Evolutionary conservation across 2,329 filamentous ascomycete species (phyloP), one percentile per base, ranked within the genome.

Genomic region (Aureobasidium leucospermi): DNA sequence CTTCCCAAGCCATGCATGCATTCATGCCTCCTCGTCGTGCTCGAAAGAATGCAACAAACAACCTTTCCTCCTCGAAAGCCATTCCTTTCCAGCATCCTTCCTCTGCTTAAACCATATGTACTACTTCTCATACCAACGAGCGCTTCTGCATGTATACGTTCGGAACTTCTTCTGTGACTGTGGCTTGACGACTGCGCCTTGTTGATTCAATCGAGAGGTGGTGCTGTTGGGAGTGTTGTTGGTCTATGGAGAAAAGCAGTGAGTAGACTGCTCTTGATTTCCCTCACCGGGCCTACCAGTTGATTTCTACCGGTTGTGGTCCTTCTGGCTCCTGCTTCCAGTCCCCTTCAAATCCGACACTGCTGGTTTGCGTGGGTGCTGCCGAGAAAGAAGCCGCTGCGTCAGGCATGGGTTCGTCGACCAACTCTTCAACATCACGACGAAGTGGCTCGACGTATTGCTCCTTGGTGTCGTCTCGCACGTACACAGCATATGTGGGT

Each of bases 401-500:
- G 3, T 38, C 47, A 28, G 47, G 55, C 55, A 58, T 58, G 7
- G 55, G 43, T 29, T 59, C 42, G 13, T 59, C 57, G 4, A 41
- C 16, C 4, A 39, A 13, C 16, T 48, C 43, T 48, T 58, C 55
- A 6, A 48, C 34, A 9, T 61, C 61, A 10, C 71, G 68, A 58
- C 71, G 71, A 4, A 73, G 63, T 6, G 71, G 67, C 59, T 85
- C 75, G 3, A 84, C 82, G 19, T 85, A 69, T 13, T 82, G 72
- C 46, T 84, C 77, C 67, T 85, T 85, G 65, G 82, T 75, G 36
- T 83, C 76, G 56, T 88, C 87, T 45, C 82, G 80, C n/a, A 95
- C 86, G 67, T 95, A 95, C 43, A 91, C 90, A 23, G 94, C 80
- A 69, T 88, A 90, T 69, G 90, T 91, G 1, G 90, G 90, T 51